Conservation (phyloP, 2,329 filamentous ascomycete genomes). For the Colletotrichum sp. region DNA sequence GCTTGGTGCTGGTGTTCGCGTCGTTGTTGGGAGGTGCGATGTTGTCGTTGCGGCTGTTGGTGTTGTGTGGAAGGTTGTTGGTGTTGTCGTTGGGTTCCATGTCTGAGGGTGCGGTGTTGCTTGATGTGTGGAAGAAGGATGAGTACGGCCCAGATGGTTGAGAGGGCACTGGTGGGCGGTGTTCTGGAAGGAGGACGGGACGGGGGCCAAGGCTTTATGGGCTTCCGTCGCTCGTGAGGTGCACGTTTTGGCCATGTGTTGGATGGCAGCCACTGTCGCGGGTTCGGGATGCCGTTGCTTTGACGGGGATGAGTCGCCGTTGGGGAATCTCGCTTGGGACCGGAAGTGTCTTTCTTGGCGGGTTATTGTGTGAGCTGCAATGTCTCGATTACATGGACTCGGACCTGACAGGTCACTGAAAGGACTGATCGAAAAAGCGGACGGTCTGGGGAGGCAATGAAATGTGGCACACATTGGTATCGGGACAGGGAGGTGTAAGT, state of each 20-base stretch:
- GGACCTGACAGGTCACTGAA: background rate
- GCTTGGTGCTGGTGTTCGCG: background rate
- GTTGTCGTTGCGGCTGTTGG: background rate
- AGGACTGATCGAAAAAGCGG: background rate
- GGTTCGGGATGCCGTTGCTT: background rate
- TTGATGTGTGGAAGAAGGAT: no score
- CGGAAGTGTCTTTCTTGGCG: background rate
- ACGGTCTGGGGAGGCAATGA: background rate
- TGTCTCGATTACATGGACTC: background rate
- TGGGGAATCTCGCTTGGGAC: background rate
- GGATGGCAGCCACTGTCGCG: background rate
- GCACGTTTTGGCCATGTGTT: background rate
- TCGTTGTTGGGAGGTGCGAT: background rate
- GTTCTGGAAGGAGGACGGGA: background rate
- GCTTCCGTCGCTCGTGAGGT: background rate
- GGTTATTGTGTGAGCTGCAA: background rate
- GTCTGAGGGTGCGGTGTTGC: background rate
- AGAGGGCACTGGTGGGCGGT: background rate
- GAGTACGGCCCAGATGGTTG: no score
- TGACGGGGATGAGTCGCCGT: background rate
- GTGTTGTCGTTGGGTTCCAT: background rate
- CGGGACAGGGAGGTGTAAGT: background rate
- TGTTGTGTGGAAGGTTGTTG: background rate
- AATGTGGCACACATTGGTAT: background rate
- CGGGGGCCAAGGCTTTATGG: background rate